Evolutionary conservation across 257 asterid species (phyloP), one percentile per base, ranked within the genome.

Genomic region (Euphrasia confusa): DNA sequence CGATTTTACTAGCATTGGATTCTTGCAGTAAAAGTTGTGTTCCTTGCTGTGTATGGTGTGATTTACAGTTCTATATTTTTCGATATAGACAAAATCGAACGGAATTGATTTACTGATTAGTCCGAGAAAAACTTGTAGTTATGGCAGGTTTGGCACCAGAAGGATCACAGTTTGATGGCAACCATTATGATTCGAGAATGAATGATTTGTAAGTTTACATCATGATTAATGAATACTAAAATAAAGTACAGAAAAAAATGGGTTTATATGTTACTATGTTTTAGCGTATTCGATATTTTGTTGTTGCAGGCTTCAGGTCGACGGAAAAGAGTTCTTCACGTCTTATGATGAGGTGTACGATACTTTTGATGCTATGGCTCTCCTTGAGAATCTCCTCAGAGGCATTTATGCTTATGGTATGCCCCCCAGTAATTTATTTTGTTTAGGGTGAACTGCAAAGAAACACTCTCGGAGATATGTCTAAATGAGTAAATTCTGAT

Each of bases 111-210:
- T 10, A 56, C 70, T 68, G 64, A 66, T 42, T 49, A 40, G 52
- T 21, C 14, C 17, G 5, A 7, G 33, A 32, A 27, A 30, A 61
- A 71, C 14, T 39, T 71, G 71, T 74, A 79, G 80, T 60, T 65
- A 84, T 84, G 86, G 86, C 84, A 71, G 77, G 76, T 4, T 44
- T 61, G 70, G 80, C 80, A 66, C 61, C 68, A 27, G 87, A 81
- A 62, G 86, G 86, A 72, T 74, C 85, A 21, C 81, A 79, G 60
- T 81, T 78, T 74, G 88, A 81, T 70, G 58, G 77, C 37, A 73
- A 64, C 63, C 84, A 80, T 6, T 81, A 42, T 48, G 86, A 81
- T 33, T 14, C 81, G 4, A 81, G 63, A 72, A 81, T 84, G 88
- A 77, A 55, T 58, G 86, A 79, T 45, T 61, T 79, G 87, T 77